phyloP scores from a whole-genome alignment of 2,329 filamentous ascomycete genomes.

The Pseudogymnoascus sp. region DNA sequence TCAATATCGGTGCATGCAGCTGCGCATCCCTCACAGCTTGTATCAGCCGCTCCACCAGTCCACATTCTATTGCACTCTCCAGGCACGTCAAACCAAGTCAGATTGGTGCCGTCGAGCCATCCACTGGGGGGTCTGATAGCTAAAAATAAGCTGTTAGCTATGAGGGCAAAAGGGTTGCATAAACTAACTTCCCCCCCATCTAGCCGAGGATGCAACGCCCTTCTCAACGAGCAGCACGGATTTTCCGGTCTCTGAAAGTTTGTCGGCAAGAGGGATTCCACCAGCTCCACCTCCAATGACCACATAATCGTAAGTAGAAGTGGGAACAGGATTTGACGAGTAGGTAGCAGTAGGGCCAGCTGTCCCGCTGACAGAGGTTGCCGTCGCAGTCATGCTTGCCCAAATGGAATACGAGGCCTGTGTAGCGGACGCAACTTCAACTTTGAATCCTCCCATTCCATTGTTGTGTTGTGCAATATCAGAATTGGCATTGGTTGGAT shows the following conservation, averaged over 20 bases:
- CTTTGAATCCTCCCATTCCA: constrained; percentile 45
- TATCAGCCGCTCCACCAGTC: constrained; percentile 22
- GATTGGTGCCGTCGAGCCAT: constrained; percentile 50
- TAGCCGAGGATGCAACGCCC: constrained; percentile 52
- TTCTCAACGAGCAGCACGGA: constrained; percentile 57
- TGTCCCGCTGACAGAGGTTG: constrained; percentile 18
- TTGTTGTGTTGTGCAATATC: constrained; percentile 47
- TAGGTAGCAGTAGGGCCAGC: constrained; percentile 37
- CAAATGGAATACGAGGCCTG: constrained; percentile 30
- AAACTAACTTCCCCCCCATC: constrained; percentile 46
- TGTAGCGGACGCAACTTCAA: constrained; percentile 34
- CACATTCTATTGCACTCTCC: constrained; percentile 61
- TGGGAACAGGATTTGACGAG: constrained; percentile 37
- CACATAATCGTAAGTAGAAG: constrained; percentile 44
- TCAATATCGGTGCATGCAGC: constrained; percentile 63
- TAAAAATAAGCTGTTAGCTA: constrained; percentile 13
- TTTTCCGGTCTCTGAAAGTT: constrained; percentile 53
- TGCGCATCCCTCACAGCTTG: neutral
- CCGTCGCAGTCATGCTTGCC: constrained; percentile 24
- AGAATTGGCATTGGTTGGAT: constrained; percentile 37
- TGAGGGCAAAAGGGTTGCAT: neutral
- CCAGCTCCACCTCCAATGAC: constrained; percentile 46
- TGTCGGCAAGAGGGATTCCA: constrained; percentile 46
- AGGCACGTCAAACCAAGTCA: constrained; percentile 65
- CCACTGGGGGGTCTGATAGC: constrained; percentile 33